Evolutionary conservation across 2,329 filamentous ascomycete genomes (phyloP).

Genomic region (Alternaria incomplexa): DNA sequence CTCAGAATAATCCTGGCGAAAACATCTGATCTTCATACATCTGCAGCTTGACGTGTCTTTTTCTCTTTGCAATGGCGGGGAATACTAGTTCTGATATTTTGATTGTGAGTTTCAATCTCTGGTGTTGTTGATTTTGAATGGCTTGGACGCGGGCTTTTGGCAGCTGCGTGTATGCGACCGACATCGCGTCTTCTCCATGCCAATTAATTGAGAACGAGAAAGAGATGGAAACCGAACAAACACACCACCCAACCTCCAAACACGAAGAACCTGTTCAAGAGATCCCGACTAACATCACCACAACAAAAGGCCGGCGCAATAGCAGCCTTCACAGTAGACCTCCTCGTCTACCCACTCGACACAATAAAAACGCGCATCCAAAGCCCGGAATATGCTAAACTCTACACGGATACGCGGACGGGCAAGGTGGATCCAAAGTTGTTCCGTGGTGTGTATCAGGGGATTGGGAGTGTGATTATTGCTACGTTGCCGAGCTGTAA

Average conservation of each 20-base stretch:
- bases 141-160: too few species aligned
- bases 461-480: conserved; percentile 81
- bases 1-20: background rate
- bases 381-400: conserved; percentile 73
- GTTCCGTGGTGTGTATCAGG: conserved; percentile 82
- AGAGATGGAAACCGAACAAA: background rate
- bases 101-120: conserved; percentile 61
- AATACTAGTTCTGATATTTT: conserved; percentile 63
- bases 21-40: background rate
- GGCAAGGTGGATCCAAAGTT: conserved; percentile 62
- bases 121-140: too few species aligned
- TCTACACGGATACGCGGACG: conserved; percentile 66
- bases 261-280: background rate
- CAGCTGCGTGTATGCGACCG: background rate
- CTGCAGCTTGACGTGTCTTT: background rate
- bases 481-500: conserved; percentile 86
- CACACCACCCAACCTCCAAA: background rate
- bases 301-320: conserved; percentile 74
- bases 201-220: background rate
- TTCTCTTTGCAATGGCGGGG: conserved; percentile 35
- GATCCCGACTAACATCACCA: background rate
- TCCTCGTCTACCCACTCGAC: conserved; percentile 86
- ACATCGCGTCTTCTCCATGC: background rate
- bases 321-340: conserved; percentile 84
- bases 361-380: conserved; percentile 89